Percentiles rank a stretch among this genome's conserved stretches.
Conservation (phyloP, 129 eudicot genomes). For the Ambrosia artemisiifolia region DNA sequence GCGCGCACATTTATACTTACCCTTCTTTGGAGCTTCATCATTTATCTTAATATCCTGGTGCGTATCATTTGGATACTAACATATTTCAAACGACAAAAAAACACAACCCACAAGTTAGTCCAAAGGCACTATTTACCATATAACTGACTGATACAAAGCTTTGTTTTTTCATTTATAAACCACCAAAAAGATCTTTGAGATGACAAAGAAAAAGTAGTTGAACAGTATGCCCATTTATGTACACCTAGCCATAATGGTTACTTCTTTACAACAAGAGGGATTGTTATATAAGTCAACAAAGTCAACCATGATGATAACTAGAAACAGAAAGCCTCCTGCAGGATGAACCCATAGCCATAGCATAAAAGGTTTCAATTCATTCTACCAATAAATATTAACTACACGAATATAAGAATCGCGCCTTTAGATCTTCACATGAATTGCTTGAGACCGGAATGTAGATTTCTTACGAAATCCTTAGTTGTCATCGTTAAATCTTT, state of each 20-base stretch:
- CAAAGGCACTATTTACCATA: too few relatives aligned
- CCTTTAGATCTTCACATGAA: slow-evolving; percentile 19
- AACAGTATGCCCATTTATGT: slow-evolving; percentile 20
- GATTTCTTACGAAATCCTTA: slow-evolving; percentile 46
- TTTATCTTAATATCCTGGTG: too few relatives aligned
- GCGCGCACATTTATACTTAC: too few relatives aligned
- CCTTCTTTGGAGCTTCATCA: too few relatives aligned
- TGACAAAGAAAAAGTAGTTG: not conserved
- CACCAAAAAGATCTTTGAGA: slow-evolving; percentile 23
- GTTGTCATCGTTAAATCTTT: slow-evolving; percentile 31
- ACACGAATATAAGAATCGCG: not conserved
- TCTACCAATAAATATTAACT: slow-evolving; percentile 14
- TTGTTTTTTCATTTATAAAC: slow-evolving; percentile 10
- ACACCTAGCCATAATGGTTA: slow-evolving; percentile 22
- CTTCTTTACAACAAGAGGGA: slow-evolving; percentile 55
- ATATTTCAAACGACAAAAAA: too few relatives aligned
- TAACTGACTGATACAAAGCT: slow-evolving; percentile 25
- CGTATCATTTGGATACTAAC: too few relatives aligned
- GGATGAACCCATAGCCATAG: slow-evolving; percentile 54
- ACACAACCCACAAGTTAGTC: too few relatives aligned
- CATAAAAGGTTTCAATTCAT: slow-evolving; percentile 35
- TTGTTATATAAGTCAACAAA: slow-evolving; percentile 42
- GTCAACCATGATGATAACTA: slow-evolving; percentile 39
- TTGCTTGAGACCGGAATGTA: slow-evolving; percentile 19
- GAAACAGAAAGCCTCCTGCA: slow-evolving; percentile 62